Evolutionary conservation across 2,329 filamentous ascomycete genomes (phyloP), one percentile per base, ranked within the genome.

Genomic region (Akanthomyces dipterigenus): DNA sequence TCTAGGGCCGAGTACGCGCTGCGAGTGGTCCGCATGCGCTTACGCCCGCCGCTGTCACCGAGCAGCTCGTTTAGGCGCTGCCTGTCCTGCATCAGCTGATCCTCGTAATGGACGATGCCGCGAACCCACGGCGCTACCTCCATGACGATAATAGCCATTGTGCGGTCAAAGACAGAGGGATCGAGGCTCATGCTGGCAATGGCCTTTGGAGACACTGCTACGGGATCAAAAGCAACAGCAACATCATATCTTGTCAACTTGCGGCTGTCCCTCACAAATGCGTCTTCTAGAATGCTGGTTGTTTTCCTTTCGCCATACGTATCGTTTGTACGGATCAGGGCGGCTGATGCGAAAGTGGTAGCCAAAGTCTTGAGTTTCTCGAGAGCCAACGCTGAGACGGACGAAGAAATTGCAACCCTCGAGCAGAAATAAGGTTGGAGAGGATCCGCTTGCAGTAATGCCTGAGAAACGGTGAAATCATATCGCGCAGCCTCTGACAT

Each of bases 91-190:
- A 91, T 88, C 1, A 95, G 81, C 1, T 80, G 80, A 22, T 85
- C 77, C 67, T 98, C 93, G 69, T 88, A 89, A 0, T 86, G 80
- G 2, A 93, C 86, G 63, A 99, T 98, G 42, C 82, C 81, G 12
- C 96, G 89, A n/a, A 98, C 84, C 71, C 91, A 98, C 0, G 96
- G 95, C 0, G 92, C 93, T 2, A 98, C 79, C 65, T 99, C 95
- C 14, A 88, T 77, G 0, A 84, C 81, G 36, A 96, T 84, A 22
- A 87, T 78, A 0, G 74, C 72, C 67, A 89, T 76, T 0, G 86
- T 85, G 48, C 89, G 85, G 67, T 96, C 91, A 65, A 96, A 91
- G 0, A 88, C 85, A 0, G 90, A 93, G 0, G 88, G 80, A 38
- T 86, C 83, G 1, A 91, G 78, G 48, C 78, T 78, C 8, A 69